These are phyloP conservation scores for Cystobasidium tubakii DNA, from an alignment of 768 basidiomycete species.

Conservation along the genomic window DNA sequence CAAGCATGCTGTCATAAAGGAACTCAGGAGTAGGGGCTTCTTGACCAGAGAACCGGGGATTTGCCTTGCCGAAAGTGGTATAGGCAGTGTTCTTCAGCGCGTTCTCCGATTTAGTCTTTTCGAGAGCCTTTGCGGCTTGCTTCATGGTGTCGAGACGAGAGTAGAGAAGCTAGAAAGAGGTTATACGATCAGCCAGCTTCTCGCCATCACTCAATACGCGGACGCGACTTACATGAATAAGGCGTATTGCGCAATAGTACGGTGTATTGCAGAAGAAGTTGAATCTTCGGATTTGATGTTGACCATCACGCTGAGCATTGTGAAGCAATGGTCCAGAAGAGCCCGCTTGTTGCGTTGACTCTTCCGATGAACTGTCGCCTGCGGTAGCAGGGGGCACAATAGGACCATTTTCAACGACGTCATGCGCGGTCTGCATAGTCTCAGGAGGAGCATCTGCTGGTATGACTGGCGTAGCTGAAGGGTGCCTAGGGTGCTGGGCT, in stretches of 20 bases:
- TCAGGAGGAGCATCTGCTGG: conserved; percentile 9
- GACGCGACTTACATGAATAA: conserved; percentile 68
- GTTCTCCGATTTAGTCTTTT: conserved; percentile 46
- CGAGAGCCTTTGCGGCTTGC: conserved; percentile 49
- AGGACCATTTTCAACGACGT: conserved; percentile 16
- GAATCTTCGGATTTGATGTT: conserved; percentile 36
- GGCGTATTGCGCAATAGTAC: conserved; percentile 79
- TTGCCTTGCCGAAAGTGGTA: conserved; percentile 13
- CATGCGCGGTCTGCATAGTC: conserved; percentile 6
- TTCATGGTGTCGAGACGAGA: conserved; percentile 79
- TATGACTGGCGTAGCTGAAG: conserved; percentile 9
- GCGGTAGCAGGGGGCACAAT: neutral
- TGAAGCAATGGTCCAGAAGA: neutral
- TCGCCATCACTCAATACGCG: neutral
- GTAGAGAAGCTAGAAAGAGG: conserved; percentile 66
- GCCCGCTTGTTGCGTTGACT: neutral
- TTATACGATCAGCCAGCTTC: conserved; percentile 33
- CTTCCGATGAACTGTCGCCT: neutral
- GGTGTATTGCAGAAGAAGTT: conserved; percentile 83
- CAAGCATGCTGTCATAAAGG: conserved; percentile 81
- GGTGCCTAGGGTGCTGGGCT: conserved; percentile 4
- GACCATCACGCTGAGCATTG: conserved; percentile 17
- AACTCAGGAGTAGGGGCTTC: conserved; percentile 54
- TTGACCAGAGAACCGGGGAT: conserved; percentile 32
- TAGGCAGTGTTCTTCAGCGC: conserved; percentile 54